Conservation (phyloP, 495 filamentous ascomycete genomes). For the Annulohypoxylon nitens region DNA sequence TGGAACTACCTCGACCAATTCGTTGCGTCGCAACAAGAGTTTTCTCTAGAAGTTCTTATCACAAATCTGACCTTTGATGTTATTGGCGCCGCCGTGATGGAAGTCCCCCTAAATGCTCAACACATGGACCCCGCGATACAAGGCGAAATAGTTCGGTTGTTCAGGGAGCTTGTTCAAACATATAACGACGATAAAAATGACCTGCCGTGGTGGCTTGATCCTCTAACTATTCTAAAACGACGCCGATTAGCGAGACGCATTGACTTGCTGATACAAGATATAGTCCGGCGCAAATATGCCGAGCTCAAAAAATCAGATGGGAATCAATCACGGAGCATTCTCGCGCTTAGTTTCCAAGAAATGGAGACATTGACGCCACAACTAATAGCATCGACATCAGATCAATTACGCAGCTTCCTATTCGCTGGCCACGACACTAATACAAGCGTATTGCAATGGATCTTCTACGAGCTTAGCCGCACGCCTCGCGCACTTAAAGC, state of each 20-base stretch:
- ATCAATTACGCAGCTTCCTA: background rate
- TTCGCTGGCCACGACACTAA: background rate
- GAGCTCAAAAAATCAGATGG: background rate
- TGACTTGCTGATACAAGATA: background rate
- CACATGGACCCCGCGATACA: background rate
- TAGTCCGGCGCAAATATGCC: background rate
- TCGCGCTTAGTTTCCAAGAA: background rate
- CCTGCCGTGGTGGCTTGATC: background rate
- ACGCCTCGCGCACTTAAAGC: background rate
- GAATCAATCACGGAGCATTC: background rate
- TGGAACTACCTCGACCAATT: background rate
- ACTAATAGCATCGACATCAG: background rate
- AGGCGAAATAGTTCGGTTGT: background rate
- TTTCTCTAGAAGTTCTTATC: background rate
- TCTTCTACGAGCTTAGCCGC: background rate
- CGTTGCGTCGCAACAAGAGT: background rate
- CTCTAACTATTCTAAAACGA: background rate
- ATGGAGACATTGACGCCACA: background rate
- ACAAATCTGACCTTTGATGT: conserved; percentile 3
- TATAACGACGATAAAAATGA: background rate
- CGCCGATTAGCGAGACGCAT: background rate
- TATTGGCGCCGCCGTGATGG: background rate
- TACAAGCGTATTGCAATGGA: background rate
- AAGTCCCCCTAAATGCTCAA: background rate
- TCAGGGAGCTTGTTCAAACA: background rate